These are phyloP conservation scores for Cyathus striatus DNA, from an alignment of 768 basidiomycete species.

Conservation along the genomic window DNA sequence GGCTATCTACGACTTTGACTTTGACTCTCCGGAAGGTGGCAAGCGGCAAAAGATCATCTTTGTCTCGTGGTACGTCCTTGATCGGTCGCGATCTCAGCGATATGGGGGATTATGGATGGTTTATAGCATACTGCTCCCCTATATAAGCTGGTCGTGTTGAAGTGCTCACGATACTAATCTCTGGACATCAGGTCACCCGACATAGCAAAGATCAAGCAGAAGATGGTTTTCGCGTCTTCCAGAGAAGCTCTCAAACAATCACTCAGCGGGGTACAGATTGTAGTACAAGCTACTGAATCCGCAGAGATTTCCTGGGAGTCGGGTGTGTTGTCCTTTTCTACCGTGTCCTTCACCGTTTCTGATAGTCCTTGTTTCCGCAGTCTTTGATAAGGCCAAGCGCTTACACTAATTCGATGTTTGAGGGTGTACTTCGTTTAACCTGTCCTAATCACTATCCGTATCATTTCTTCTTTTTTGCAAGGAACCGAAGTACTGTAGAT, in stretches of 20 bases:
- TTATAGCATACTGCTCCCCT: too few species aligned
- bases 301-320: conserved; percentile 67
- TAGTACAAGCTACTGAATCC: conserved; percentile 83
- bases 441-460: too few species aligned
- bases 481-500: too few species aligned
- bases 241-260: conserved; percentile 70
- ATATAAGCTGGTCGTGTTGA: too few species aligned
- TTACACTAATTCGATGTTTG: too few species aligned
- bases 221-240: conserved; percentile 93
- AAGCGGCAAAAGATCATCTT: conserved; percentile 86
- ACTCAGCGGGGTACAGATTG: conserved; percentile 71
- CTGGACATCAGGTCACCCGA: conserved; percentile 73
- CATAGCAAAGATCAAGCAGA: conserved; percentile 75
- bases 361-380: conserved; percentile 8
- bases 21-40: conserved; percentile 64
- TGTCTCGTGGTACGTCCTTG: conserved; percentile 69
- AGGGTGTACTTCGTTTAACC: too few species aligned
- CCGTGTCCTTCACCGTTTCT: background rate
- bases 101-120: too few species aligned
- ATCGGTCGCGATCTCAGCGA: too few species aligned
- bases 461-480: too few species aligned
- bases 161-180: too few species aligned
- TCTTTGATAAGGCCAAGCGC: conserved; percentile 22
- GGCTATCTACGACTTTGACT: conserved; percentile 93
- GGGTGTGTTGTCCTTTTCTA: conserved; percentile 40